Evolutionary conservation across 2,329 filamentous ascomycete species (phyloP), one percentile per base, ranked within the genome.

Genomic region (Aspergillus texensis): DNA sequence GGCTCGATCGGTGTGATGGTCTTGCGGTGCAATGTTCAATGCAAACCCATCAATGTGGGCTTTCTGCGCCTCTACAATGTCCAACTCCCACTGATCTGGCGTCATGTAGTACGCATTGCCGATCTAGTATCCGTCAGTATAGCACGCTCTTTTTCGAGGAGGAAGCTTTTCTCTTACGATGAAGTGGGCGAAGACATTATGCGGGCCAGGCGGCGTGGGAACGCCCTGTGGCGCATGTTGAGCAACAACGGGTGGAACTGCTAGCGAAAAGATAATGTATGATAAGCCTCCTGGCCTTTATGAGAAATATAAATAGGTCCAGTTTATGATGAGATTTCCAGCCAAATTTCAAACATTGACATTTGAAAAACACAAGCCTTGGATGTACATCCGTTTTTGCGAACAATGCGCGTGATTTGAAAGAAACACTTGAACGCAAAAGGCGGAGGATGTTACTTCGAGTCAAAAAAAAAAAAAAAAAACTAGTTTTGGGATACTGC

Each of bases 101-200:
- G 63, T 66, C 66, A 70, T 75, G 61, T 60, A 61, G n/a, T 65
- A 70, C 10, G 71, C 68, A 63, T 71, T 72, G 56, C 70, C 71
- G 26, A 74, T 68, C 72, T 75, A 58, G 16, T 4, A 39, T 53
- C 12, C 19, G 43, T 68, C 26, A 59, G 14, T 11, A 50, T 9
- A 28, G 8, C 4, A 59, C n/a, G 26, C 14, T 4, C 43, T 14
- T 39, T 30, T 14, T 24, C 8, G 45, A 46, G n/a, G 30, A 46
- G 16, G 32, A 39, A 28, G 28, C 28, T 19, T 34, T 30, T 52
- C 14, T 28, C 73, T 68, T 62, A 76, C 75, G 32, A 78, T 72
- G 52, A 75, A 77, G 65, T 78, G 76, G 21, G 76, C 75, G 61
- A 77, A 77, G 11, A 77, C 75, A 14, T 60, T 66, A 60, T 72